Conservation (phyloP, 106 monocot species). For the Phalaenopsis aphrodite region DNA sequence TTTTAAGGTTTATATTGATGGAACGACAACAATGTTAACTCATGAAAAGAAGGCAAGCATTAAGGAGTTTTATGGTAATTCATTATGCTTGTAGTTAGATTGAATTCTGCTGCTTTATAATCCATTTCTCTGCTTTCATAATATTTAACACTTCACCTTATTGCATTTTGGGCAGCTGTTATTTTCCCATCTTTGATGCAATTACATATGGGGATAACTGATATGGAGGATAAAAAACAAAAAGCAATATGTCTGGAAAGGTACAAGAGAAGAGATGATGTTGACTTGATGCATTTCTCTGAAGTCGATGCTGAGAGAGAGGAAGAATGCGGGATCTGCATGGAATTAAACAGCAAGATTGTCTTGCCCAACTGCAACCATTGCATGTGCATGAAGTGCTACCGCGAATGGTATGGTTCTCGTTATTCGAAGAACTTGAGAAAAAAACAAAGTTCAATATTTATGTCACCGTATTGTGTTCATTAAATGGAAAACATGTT, state of each 20-base stretch:
- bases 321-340: constrained; percentile 80
- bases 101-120: not conserved
- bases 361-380: constrained; percentile 75
- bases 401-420: constrained; percentile 52
- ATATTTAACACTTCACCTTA: not conserved
- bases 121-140: not conserved
- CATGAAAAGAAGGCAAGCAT: constrained; percentile 87
- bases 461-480: no score
- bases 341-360: constrained; percentile 79
- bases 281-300: constrained; percentile 22
- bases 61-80: constrained; percentile 78
- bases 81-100: not conserved
- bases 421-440: not conserved
- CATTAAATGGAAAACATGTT: no score
- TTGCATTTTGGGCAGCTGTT: constrained; percentile 25
- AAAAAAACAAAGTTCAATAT: not conserved
- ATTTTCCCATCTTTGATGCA: constrained; percentile 66
- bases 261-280: constrained; percentile 45
- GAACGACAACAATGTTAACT: constrained; percentile 80
- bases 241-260: constrained; percentile 54
- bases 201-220: constrained; percentile 61
- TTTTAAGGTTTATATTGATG: constrained; percentile 71
- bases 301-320: constrained; percentile 55
- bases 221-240: constrained; percentile 69
- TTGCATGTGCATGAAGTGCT: constrained; percentile 79